Percentiles rank a stretch among this genome's conserved stretches.
Evolutionary conservation across 208 protist species (phyloP).

Genomic region (Wallacemonas sp.): DNA sequence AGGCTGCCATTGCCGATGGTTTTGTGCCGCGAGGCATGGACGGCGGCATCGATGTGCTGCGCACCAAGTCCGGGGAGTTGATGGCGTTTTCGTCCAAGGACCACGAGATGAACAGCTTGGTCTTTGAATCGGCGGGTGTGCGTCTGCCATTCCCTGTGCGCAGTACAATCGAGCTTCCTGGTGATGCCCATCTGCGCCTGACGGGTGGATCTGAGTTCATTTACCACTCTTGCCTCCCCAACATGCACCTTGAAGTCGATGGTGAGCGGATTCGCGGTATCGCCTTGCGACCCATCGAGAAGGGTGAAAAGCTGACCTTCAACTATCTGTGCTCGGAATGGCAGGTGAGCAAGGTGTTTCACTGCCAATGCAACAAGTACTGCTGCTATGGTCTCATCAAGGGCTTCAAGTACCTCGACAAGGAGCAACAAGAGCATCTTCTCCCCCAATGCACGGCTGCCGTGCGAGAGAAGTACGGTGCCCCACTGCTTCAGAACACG

Average conservation of each 20-base stretch:
- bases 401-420: constrained; percentile 76
- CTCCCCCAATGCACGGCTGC: constrained; percentile 65
- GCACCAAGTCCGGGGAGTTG: constrained; percentile 30
- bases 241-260: constrained; percentile 72
- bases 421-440: constrained; percentile 70
- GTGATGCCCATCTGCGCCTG: constrained; percentile 69
- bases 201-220: constrained; percentile 81
- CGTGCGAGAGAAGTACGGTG: constrained; percentile 62
- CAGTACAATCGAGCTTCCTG: constrained; percentile 78
- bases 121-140: constrained; percentile 75
- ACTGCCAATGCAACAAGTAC: constrained; percentile 76
- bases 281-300: constrained; percentile 72
- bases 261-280: constrained; percentile 63
- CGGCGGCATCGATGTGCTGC: constrained; percentile 52
- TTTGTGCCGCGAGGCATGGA: constrained; percentile 62
- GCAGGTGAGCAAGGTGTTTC: constrained; percentile 80
- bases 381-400: constrained; percentile 82
- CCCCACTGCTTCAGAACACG: constrained; percentile 32
- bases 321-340: constrained; percentile 90
- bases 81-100: constrained; percentile 42
- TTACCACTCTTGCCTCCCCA: constrained; percentile 84
- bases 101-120: constrained; percentile 38
- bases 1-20: constrained; percentile 63
- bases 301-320: constrained; percentile 73
- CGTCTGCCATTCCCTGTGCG: constrained; percentile 72